Evolutionary conservation across 495 filamentous ascomycete genomes (phyloP).

Genomic region (Neurospora sublineolata): DNA sequence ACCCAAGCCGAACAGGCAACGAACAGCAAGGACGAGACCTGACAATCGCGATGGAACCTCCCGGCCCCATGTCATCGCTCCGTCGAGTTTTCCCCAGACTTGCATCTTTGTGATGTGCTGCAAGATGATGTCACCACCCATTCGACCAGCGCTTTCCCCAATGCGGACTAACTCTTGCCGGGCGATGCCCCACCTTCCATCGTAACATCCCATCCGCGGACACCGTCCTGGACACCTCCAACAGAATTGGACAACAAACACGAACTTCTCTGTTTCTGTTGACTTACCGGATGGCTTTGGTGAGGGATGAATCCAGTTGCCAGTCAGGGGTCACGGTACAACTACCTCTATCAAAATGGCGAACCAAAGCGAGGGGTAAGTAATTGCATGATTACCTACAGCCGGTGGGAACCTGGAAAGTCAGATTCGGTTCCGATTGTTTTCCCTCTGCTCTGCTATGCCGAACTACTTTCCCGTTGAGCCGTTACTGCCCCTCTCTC

Average conservation of each 20-base stretch:
- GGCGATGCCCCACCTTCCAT: neutral
- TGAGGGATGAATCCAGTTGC: no score
- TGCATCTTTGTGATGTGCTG: constrained; percentile 12
- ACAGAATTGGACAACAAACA: no score
- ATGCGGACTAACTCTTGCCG: neutral
- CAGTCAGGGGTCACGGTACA: no score
- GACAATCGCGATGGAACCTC: neutral
- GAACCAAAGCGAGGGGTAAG: neutral
- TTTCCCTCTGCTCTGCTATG: neutral
- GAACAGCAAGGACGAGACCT: neutral
- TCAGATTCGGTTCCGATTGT: neutral
- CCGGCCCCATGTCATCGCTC: constrained; percentile 20
- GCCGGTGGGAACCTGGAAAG: neutral
- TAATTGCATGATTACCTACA: neutral
- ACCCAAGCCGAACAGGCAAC: neutral
- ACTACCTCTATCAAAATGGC: neutral
- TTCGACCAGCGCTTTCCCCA: neutral
- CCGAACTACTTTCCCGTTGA: neutral
- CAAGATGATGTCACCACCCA: constrained; percentile 26
- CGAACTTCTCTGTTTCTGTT: no score
- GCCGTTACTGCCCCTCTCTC: neutral
- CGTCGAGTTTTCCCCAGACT: constrained; percentile 12
- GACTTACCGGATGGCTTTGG: no score
- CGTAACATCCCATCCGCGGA: neutral
- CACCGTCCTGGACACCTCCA: neutral